Base-by-base conservation (phyloP, 805 yeast genomes). In the Ogataea siamensis region DNA sequence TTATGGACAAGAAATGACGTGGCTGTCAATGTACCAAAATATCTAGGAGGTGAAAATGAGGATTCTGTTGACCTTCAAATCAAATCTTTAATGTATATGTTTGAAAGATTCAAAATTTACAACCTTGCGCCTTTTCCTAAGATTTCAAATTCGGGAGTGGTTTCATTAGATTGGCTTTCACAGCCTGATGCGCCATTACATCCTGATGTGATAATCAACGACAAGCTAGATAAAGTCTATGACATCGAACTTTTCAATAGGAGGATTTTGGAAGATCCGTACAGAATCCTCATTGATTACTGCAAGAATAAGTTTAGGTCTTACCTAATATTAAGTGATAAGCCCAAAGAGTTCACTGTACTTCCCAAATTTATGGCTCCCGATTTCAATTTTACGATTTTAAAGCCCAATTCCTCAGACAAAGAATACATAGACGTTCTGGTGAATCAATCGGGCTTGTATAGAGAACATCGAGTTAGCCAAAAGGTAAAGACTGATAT, bases 231-330 rank as follows among this genome's bases (percentile, higher is more conserved):
- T 52, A 45, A 58, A 10, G 64, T 75, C 47, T 83, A 80, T 53
- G 78, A 79, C 54, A 57, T 67, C 28, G 36, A 45, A 0, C 66
- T 55, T 23, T 77, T 83, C 48, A 66, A 67, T 33, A 44, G 51
- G 7, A 46, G 60, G 6, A 43, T 82, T 28, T 39, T 66, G n/a
- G 45, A 60, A 10, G 86, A 82, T 55, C 80, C 80, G 39, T 79
- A 81, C 53, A 65, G 88, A 17, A 77, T 83, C 9, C 63, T 80
- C 39, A 69, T 79, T 13, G 89, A 83, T 53, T 83, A 78, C 71
- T 54, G 67, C 32, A 80, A 80, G 52, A 83, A 83, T 64, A 74
- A 76, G 57, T 81, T 80, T 56, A 64, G 91, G 38, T 65, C 84
- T 1, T 56, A 74, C 51, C 71, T 84, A 47, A 67, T 83, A 4